Evolutionary conservation across 2,329 filamentous ascomycete species (phyloP).

Genomic region (Ceratocystis smalleyi): DNA sequence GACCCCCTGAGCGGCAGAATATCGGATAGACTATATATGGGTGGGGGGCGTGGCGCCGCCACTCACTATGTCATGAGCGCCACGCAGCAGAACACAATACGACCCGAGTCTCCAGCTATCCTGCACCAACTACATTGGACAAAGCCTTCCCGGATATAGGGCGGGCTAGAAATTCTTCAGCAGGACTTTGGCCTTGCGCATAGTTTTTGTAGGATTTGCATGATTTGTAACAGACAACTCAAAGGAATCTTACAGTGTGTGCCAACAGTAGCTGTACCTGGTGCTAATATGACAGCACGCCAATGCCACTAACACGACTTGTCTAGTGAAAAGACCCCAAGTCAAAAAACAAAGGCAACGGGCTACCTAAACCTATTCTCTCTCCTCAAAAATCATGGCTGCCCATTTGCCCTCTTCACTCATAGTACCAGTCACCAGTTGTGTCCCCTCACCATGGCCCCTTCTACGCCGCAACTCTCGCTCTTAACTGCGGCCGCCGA

Average conservation of each 20-base stretch:
- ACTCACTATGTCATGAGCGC: no score
- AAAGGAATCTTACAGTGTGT: neutral
- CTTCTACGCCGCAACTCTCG: conserved; percentile 10
- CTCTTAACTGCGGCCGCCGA: conserved; percentile 21
- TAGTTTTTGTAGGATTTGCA: neutral
- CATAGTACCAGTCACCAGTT: neutral
- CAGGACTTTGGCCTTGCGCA: neutral
- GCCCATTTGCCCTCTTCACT: neutral
- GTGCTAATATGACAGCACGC: neutral
- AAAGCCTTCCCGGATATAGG: no score
- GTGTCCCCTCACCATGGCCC: conserved; percentile 3
- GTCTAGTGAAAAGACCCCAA: neutral
- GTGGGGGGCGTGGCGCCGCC: no score
- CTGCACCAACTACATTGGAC: no score
- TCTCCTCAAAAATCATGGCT: neutral
- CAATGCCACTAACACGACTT: neutral
- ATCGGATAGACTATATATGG: no score
- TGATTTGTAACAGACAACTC: neutral
- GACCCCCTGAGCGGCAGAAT: no score
- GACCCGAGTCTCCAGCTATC: no score
- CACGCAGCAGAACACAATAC: no score
- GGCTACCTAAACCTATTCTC: neutral
- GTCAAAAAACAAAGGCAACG: neutral
- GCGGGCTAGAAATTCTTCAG: no score
- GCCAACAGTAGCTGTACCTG: neutral